These are phyloP conservation scores for Didymella keratinophila DNA, from an alignment of 2,329 filamentous ascomycete genomes.

Conservation along the genomic window DNA sequence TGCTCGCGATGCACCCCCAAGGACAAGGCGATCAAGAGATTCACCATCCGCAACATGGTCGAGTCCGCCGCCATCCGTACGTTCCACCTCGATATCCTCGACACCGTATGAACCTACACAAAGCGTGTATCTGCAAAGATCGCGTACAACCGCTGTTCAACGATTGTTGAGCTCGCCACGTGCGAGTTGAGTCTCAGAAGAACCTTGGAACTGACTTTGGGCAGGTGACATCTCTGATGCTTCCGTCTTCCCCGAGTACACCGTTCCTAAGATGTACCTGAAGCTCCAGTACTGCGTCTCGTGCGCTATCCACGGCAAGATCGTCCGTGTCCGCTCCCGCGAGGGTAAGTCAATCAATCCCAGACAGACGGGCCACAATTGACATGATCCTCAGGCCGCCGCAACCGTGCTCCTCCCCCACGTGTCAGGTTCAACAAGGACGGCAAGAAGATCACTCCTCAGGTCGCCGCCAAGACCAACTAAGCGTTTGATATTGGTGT, in stretches of 20 bases:
- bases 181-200: conserved; percentile 15
- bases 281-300: conserved; percentile 99
- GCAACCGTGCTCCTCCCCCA: conserved; percentile 98
- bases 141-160: conserved; percentile 10
- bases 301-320: conserved; percentile 99
- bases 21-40: conserved; percentile 99
- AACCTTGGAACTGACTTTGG: conserved; percentile 33
- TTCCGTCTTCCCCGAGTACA: conserved; percentile 99
- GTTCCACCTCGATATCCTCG: conserved; percentile 54
- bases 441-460: conserved; percentile 98
- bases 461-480: conserved; percentile 73
- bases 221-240: conserved; percentile 99
- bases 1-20: conserved; percentile 87
- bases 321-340: conserved; percentile 68
- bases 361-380: not conserved
- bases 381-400: conserved; percentile 69
- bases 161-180: conserved; percentile 7
- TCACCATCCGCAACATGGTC: conserved; percentile 99
- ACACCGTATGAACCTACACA: conserved; percentile 10
- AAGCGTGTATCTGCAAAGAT: conserved; percentile 4
- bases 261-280: conserved; percentile 99
- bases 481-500: conserved; percentile 28
- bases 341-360: conserved; percentile 1
- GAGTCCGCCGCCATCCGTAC: conserved; percentile 99
- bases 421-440: conserved; percentile 99